These are phyloP conservation scores for Raphanus hybrid DNA, from an alignment of 441 rosid genomes.

Conservation along the genomic window DNA sequence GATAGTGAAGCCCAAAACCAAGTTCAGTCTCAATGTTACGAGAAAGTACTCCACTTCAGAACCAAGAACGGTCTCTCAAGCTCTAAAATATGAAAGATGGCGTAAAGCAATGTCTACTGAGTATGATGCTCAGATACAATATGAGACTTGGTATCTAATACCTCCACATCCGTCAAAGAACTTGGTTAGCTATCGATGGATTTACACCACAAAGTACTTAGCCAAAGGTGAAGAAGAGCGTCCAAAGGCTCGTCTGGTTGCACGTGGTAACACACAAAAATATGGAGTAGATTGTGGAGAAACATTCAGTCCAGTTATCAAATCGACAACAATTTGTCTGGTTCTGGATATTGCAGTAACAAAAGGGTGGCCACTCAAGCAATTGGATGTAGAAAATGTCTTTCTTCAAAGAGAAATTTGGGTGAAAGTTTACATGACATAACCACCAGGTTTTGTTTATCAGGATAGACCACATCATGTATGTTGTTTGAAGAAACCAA, in stretches of 20 bases:
- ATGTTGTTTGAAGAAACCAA: not conserved
- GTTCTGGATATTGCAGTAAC: not conserved
- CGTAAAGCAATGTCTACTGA: not conserved
- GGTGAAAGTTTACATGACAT: not conserved
- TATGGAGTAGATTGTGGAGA: not conserved
- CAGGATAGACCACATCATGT: not conserved
- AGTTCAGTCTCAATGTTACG: not conserved
- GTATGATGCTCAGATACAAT: not conserved
- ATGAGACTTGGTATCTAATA: not conserved
- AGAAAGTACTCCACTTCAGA: not conserved
- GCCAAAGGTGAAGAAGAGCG: not conserved
- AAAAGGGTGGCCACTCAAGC: not conserved
- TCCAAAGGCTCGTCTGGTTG: not conserved
- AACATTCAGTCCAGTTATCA: not conserved
- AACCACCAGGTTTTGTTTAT: not conserved
- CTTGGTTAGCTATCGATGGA: not conserved
- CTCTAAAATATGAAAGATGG: not conserved
- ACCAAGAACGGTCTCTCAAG: not conserved
- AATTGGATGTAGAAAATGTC: not conserved
- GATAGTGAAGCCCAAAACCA: not conserved
- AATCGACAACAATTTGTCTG: not conserved
- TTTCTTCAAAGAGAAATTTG: not conserved
- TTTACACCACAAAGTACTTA: not conserved
- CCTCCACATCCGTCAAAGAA: not conserved
- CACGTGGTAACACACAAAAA: not conserved